Evolutionary conservation across 2,329 filamentous ascomycete genomes (phyloP).

Genomic region (Pestalotiopsis sp.): DNA sequence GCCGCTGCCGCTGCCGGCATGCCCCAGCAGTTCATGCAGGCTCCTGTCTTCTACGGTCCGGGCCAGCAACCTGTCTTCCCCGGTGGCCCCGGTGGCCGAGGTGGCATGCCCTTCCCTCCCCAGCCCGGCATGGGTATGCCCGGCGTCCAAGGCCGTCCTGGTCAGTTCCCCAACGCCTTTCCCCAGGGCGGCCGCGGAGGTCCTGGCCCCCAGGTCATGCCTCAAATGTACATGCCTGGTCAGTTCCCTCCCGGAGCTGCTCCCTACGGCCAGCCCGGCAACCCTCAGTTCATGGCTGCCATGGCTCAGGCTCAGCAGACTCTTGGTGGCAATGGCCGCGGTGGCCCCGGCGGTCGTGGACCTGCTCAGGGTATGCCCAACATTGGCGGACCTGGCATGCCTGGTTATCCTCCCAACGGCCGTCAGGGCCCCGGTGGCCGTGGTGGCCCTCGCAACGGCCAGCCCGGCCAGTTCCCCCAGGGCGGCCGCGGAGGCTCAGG

Average conservation of each 20-base stretch:
- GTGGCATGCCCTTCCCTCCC: slow-evolving; percentile 64
- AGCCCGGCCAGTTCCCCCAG: slow-evolving; percentile 43
- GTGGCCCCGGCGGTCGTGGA: slow-evolving; percentile 65
- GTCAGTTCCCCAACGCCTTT: slow-evolving; percentile 73
- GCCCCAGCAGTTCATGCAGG: slow-evolving; percentile 84
- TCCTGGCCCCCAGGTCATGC: slow-evolving; percentile 76
- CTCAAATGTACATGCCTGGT: slow-evolving; percentile 80
- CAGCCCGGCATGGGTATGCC: slow-evolving; percentile 66
- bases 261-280: slow-evolving; percentile 77
- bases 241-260: slow-evolving; percentile 73
- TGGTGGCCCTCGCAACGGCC: slow-evolving; percentile 40
- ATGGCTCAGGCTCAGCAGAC: slow-evolving; percentile 76
- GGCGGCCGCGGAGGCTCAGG: slow-evolving; percentile 46
- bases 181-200: slow-evolving; percentile 88
- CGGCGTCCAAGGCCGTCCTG: slow-evolving; percentile 77
- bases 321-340: slow-evolving; percentile 60
- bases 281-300: slow-evolving; percentile 77
- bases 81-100: slow-evolving; percentile 55
- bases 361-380: slow-evolving; percentile 64
- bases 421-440: slow-evolving; percentile 39
- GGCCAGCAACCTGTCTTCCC: slow-evolving; percentile 75
- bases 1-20: slow-evolving; percentile 87
- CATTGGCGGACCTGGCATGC: slow-evolving; percentile 44
- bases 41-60: slow-evolving; percentile 88
- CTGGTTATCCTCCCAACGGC: slow-evolving; percentile 58